A percentile compares a stretch with the other conserved stretches of the same genome.
Evolutionary conservation across 305 asterid genomes (phyloP).

Genomic region (Solanum aculeatissimum): DNA sequence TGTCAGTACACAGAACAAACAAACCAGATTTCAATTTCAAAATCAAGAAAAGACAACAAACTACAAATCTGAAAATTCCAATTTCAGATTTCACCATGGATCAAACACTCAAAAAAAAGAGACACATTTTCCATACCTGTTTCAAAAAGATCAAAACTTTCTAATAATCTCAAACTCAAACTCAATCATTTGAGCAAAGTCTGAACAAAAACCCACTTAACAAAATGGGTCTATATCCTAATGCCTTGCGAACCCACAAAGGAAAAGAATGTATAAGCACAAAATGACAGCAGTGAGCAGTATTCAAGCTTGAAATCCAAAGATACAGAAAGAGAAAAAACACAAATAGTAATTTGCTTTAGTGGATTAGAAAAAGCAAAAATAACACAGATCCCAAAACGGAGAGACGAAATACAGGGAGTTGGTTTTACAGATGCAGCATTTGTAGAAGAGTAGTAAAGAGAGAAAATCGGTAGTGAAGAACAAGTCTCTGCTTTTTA

Average conservation of each 20-base stretch:
- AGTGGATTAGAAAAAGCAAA: neutral
- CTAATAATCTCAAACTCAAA: neutral
- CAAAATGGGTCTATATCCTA: neutral
- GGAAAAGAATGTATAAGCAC: neutral
- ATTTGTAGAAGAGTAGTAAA: neutral
- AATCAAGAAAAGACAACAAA: neutral
- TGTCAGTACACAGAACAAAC: neutral
- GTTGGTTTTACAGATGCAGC: neutral
- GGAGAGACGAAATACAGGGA: slow-evolving; percentile 7
- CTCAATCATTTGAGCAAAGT: slow-evolving; percentile 12
- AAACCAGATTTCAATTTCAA: neutral
- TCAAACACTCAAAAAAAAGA: neutral
- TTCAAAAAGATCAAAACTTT: slow-evolving; percentile 9
- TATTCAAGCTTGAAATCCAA: neutral
- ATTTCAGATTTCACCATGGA: neutral
- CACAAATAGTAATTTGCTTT: neutral
- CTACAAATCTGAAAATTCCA: neutral
- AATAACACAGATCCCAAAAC: slow-evolving; percentile 16
- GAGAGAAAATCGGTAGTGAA: neutral
- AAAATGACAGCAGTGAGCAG: neutral
- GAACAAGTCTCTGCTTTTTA: neutral
- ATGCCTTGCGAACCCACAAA: neutral
- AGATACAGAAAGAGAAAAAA: neutral
- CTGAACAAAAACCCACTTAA: neutral
- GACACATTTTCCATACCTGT: slow-evolving; percentile 6